Percentiles rank a stretch among this genome's conserved stretches.
These are phyloP conservation scores for Botrytis deweyae DNA, from an alignment of 2,329 filamentous ascomycete genomes.

Conservation along the genomic window DNA sequence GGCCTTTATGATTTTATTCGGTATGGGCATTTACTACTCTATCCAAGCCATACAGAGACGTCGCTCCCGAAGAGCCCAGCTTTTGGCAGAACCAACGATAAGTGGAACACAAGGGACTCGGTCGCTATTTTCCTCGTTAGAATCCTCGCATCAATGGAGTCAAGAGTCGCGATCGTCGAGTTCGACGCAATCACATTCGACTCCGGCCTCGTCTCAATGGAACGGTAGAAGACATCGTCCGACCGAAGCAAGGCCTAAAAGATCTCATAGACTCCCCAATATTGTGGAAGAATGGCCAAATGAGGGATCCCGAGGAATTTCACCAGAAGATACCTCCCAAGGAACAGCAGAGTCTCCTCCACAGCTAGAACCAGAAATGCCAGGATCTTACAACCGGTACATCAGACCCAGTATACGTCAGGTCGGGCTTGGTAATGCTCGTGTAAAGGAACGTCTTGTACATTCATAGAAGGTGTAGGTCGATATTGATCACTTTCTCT, in stretches of 20 bases:
- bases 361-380: background rate
- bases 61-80: background rate
- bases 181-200: conserved; percentile 6
- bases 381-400: background rate
- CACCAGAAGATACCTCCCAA: background rate
- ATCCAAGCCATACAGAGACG: background rate
- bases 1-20: background rate
- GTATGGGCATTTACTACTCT: background rate
- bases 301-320: background rate
- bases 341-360: background rate
- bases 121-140: background rate
- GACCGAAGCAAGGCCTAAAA: background rate
- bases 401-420: background rate
- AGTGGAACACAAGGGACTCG: background rate
- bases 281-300: background rate
- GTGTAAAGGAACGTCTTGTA: background rate
- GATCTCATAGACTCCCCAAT: background rate
- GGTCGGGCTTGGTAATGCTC: conserved; percentile 7
- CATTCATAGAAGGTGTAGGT: background rate
- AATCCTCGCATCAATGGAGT: background rate
- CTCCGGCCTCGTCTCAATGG: background rate
- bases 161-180: background rate
- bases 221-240: background rate
- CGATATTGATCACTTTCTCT: background rate
- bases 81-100: background rate